phyloP scores from a whole-genome alignment of 192 early-diverging fungal species.

The Thoreauomyces humboldtii region DNA sequence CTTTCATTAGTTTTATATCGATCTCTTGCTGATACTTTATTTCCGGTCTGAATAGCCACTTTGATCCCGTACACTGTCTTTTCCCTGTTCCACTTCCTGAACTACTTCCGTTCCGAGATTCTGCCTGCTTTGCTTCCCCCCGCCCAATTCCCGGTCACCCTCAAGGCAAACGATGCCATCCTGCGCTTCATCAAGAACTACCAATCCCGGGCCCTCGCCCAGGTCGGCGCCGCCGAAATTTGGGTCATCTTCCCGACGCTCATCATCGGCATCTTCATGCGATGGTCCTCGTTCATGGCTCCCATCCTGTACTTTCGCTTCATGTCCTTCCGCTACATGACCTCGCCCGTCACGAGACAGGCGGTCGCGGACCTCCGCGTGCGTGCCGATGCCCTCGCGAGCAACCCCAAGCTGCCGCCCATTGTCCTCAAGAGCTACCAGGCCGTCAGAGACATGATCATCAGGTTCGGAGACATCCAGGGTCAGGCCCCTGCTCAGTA shows the following conservation, averaged over 20 bases:
- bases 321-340: conserved; percentile 69
- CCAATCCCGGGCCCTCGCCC: conserved; percentile 60
- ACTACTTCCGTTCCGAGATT: conserved; percentile 66
- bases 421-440: conserved; percentile 18
- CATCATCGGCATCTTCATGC: conserved; percentile 45
- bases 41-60: conserved; percentile 47
- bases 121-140: conserved; percentile 63
- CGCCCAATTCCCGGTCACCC: conserved; percentile 36
- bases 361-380: conserved; percentile 17
- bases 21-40: neutral
- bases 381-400: conserved; percentile 15
- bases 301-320: conserved; percentile 68
- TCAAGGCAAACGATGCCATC: conserved; percentile 51
- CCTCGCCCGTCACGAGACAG: conserved; percentile 49
- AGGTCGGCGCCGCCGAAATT: conserved; percentile 70
- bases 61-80: conserved; percentile 73
- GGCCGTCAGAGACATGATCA: neutral
- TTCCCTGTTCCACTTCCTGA: conserved; percentile 72
- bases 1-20: too few relatives aligned
- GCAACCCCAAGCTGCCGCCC: conserved; percentile 21
- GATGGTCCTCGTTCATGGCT: conserved; percentile 52
- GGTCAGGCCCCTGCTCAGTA: too few relatives aligned
- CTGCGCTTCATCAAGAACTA: conserved; percentile 46
- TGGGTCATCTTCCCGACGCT: conserved; percentile 63
- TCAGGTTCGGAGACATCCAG: neutral